phyloP scores from a whole-genome alignment of 371 early-diverging fungal genomes.

The Mortierella polycephala region DNA sequence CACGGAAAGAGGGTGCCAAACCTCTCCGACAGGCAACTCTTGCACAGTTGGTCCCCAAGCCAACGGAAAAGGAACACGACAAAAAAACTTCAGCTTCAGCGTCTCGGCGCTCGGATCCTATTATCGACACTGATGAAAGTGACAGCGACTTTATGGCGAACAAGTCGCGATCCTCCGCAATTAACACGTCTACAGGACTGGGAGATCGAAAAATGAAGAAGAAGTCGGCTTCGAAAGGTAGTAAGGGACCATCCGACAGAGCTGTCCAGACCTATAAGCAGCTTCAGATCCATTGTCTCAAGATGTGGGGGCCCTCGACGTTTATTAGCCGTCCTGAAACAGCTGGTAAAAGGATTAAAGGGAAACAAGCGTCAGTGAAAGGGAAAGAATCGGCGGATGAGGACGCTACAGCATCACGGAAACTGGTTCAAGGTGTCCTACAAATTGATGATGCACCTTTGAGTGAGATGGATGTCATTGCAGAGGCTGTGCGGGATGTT shows the following conservation, averaged over 20 bases:
- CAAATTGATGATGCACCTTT: conserved; percentile 42
- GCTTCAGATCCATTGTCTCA: conserved; percentile 51
- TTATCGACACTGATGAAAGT: conserved; percentile 1
- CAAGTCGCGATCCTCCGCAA: background rate
- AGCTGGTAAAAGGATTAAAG: conserved; percentile 13
- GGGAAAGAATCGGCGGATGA: conserved; percentile 1
- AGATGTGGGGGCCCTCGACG: conserved; percentile 31
- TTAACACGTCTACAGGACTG: background rate
- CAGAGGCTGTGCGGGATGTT: conserved; percentile 45
- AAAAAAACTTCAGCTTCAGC: background rate
- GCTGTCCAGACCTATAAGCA: conserved; percentile 40
- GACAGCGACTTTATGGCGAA: conserved; percentile 14
- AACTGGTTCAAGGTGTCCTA: conserved; percentile 26
- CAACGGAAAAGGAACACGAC: conserved; percentile 1
- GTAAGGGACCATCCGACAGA: conserved; percentile 20
- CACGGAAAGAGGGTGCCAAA: background rate
- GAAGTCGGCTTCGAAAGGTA: background rate
- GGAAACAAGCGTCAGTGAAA: conserved; percentile 13
- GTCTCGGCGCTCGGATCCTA: conserved; percentile 1
- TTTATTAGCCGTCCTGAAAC: conserved; percentile 27
- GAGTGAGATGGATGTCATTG: conserved; percentile 54
- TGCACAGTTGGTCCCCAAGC: conserved; percentile 20
- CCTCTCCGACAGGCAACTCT: conserved; percentile 31
- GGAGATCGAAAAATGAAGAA: background rate
- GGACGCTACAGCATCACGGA: conserved; percentile 3